Percentiles rank a stretch among this genome's conserved stretches.
Evolutionary conservation across 129 eudicot genomes (phyloP).

Genomic region (carrot (Daucus carota)): DNA sequence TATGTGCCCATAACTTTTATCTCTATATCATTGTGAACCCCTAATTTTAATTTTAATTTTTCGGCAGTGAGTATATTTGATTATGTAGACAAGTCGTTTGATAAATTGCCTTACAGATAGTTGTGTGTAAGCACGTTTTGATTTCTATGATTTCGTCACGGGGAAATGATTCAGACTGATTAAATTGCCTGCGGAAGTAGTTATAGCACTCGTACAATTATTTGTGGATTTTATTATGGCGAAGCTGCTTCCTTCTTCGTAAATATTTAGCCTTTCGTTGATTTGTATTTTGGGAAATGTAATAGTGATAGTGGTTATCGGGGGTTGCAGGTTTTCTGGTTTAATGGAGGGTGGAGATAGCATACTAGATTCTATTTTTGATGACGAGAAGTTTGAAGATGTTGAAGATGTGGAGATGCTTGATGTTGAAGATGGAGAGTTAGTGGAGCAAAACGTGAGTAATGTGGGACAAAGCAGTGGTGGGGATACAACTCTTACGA

Average conservation of each 20-base stretch:
- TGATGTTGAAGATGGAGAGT: constrained; percentile 88
- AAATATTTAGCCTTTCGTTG: background rate
- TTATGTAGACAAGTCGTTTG: background rate
- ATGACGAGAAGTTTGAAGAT: constrained; percentile 45
- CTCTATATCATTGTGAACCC: background rate
- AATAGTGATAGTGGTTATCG: background rate
- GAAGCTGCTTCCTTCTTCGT: background rate
- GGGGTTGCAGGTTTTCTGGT: constrained; percentile 25
- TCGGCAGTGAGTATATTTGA: background rate
- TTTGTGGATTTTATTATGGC: too few species aligned
- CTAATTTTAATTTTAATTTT: too few species aligned
- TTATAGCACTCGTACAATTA: too few species aligned
- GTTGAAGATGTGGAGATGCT: constrained; percentile 72
- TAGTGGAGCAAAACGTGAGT: constrained; percentile 31
- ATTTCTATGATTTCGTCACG: too few species aligned
- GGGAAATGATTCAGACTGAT: background rate
- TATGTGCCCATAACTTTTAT: background rate
- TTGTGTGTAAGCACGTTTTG: background rate
- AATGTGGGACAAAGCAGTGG: constrained; percentile 24
- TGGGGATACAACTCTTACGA: constrained; percentile 15
- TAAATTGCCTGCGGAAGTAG: too few species aligned
- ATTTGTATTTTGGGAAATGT: background rate
- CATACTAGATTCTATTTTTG: constrained; percentile 52
- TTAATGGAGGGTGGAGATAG: constrained; percentile 70
- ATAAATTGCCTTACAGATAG: background rate